Conservation (phyloP, 192 early-diverging fungal genomes). For the Mortierella alpina region DNA sequence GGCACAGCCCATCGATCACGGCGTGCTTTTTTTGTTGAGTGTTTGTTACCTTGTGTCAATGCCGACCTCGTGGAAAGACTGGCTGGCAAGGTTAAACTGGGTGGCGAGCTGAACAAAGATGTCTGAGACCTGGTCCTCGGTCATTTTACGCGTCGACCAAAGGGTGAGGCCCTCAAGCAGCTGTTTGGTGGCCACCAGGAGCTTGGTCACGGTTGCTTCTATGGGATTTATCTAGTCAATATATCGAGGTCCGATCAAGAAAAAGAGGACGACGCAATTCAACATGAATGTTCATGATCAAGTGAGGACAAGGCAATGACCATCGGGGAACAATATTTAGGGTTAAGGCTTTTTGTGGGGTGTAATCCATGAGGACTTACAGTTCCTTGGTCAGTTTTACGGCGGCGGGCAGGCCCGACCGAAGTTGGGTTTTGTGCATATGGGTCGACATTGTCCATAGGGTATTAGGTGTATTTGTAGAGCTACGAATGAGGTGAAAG, state of each 20-base stretch:
- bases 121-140: slow-evolving; percentile 57
- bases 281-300: neutral
- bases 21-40: slow-evolving; percentile 42
- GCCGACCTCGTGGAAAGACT: slow-evolving; percentile 43
- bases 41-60: slow-evolving; percentile 56
- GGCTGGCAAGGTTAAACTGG: slow-evolving; percentile 58
- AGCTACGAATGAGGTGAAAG: neutral
- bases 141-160: slow-evolving; percentile 54
- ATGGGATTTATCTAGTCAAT: slow-evolving; percentile 47
- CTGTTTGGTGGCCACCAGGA: slow-evolving; percentile 60
- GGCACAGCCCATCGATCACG: slow-evolving; percentile 32
- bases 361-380: slow-evolving; percentile 3
- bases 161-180: slow-evolving; percentile 59
- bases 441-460: neutral
- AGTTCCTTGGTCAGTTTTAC: slow-evolving; percentile 25
- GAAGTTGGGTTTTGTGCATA: slow-evolving; percentile 2
- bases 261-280: too few species aligned
- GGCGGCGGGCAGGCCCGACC: slow-evolving; percentile 6
- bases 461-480: too few species aligned
- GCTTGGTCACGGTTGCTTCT: slow-evolving; percentile 60
- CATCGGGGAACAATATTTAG: neutral
- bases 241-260: too few species aligned
- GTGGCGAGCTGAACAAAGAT: slow-evolving; percentile 56
- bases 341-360: neutral
- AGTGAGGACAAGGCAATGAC: neutral